A percentile compares a stretch with the other conserved stretches of the same genome.
These are phyloP conservation scores for Sclerotinia borealis DNA, from an alignment of 2,329 filamentous ascomycete genomes.

Conservation along the genomic window DNA sequence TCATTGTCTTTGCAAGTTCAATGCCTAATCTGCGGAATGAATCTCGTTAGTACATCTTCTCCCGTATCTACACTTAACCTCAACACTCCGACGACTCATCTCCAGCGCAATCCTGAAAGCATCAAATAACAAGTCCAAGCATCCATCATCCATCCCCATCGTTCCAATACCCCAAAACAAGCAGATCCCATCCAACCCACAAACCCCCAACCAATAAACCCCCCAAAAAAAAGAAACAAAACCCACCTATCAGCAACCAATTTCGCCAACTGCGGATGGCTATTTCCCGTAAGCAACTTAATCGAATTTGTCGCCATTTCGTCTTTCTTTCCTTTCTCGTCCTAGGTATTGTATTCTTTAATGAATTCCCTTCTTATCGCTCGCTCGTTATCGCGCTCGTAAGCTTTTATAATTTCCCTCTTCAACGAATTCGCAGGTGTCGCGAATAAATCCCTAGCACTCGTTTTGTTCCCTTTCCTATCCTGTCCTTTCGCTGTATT, in stretches of 20 bases:
- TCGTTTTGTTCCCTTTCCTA: not conserved
- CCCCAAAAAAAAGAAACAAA: not conserved
- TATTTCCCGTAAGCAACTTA: slow-evolving; percentile 70
- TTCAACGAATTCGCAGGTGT: not conserved
- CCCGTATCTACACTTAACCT: slow-evolving; percentile 3
- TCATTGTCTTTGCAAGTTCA: slow-evolving; percentile 72
- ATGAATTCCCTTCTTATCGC: not conserved
- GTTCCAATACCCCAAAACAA: too few relatives aligned
- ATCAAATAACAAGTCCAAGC: not conserved
- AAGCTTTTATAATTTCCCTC: not conserved
- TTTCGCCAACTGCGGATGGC: slow-evolving; percentile 65
- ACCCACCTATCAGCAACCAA: slow-evolving; percentile 41
- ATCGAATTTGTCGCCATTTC: slow-evolving; percentile 67
- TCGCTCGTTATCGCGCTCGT: not conserved
- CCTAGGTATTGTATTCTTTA: too few relatives aligned
- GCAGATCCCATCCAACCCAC: not conserved
- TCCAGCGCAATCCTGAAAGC: not conserved
- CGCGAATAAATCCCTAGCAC: not conserved
- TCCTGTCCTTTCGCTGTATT: not conserved
- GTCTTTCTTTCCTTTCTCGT: not conserved
- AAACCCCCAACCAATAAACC: too few relatives aligned
- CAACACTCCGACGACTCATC: not conserved
- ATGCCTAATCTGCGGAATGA: slow-evolving; percentile 57
- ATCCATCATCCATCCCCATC: not conserved
- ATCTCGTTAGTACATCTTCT: not conserved